phyloP scores from a whole-genome alignment of 768 basidiomycete species.

The Mycena leptocephala region DNA sequence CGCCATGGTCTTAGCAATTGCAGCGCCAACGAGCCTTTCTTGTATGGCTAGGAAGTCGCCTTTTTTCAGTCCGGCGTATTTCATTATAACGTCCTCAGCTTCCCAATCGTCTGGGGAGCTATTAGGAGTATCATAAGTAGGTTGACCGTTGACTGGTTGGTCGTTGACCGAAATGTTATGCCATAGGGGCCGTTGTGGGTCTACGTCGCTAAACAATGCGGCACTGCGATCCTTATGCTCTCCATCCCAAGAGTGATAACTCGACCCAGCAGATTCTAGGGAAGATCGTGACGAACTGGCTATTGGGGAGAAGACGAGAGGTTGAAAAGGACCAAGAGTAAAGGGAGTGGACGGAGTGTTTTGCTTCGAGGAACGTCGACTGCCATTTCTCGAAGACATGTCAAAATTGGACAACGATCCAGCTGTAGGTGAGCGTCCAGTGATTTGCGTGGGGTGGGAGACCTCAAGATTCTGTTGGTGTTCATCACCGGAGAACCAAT shows the following conservation, averaged over 20 bases:
- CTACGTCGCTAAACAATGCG: constrained; percentile 69
- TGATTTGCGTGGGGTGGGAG: constrained; percentile 76
- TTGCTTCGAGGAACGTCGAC: constrained; percentile 72
- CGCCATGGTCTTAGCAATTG: constrained; percentile 68
- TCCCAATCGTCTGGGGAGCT: constrained; percentile 71
- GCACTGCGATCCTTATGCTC: constrained; percentile 70
- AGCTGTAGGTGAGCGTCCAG: constrained; percentile 69
- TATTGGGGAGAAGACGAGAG: constrained; percentile 79
- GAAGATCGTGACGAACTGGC: constrained; percentile 87
- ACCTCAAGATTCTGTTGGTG: constrained; percentile 63
- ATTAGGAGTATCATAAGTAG: constrained; percentile 63
- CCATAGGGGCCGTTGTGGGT: constrained; percentile 71
- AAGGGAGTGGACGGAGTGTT: constrained; percentile 67
- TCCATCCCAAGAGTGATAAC: constrained; percentile 87
- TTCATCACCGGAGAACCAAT: constrained; percentile 62
- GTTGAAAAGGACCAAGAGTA: constrained; percentile 66
- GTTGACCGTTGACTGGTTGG: constrained; percentile 62
- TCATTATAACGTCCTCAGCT: constrained; percentile 77
- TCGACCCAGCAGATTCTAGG: constrained; percentile 85
- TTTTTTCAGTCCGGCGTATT: constrained; percentile 79
- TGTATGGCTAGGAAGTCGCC: constrained; percentile 82
- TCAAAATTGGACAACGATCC: constrained; percentile 65
- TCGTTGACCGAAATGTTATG: constrained; percentile 71
- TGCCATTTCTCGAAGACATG: constrained; percentile 55
- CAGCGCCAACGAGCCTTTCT: constrained; percentile 80